A percentile compares a stretch with the other conserved stretches of the same genome.
phyloP scores from a whole-genome alignment of 2,329 filamentous ascomycete genomes.

The Cladosporium sp. region DNA sequence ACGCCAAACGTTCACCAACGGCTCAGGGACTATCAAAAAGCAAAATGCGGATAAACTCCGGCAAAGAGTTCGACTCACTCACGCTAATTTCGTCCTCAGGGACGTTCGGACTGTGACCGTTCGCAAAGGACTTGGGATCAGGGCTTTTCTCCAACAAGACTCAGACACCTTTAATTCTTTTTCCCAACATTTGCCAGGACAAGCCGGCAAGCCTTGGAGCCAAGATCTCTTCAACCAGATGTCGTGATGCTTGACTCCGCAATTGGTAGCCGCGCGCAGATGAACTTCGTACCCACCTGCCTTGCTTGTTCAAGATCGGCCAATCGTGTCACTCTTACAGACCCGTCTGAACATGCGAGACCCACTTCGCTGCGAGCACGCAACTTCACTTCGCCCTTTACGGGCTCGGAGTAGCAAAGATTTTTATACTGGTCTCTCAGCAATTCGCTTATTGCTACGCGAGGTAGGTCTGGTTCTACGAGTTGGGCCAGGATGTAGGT shows the following conservation, averaged over 20 bases:
- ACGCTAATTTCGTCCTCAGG: not conserved
- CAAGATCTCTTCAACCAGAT: constrained; percentile 5
- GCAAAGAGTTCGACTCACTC: not conserved
- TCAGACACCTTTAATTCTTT: not conserved
- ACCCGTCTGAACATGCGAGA: not conserved
- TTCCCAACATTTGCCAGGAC: not conserved
- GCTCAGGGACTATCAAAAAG: not conserved
- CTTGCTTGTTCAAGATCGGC: not conserved
- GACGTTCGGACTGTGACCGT: not conserved
- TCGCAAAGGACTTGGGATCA: not conserved
- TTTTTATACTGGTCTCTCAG: constrained; percentile 5
- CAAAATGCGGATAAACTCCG: not conserved
- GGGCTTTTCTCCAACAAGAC: not conserved
- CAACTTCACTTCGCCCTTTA: constrained; percentile 19
- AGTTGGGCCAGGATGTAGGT: not conserved
- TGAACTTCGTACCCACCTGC: not conserved
- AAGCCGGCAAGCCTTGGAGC: not conserved
- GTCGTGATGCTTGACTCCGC: constrained; percentile 14
- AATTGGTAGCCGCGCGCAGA: not conserved
- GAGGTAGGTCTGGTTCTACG: not conserved
- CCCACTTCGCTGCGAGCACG: constrained; percentile 20
- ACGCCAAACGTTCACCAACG: not conserved
- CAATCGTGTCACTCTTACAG: not conserved
- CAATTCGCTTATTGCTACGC: not conserved
- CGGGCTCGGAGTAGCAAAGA: not conserved